These are phyloP conservation scores for Colletotrichum acutatum DNA, from an alignment of 2,329 filamentous ascomycete genomes.

Conservation along the genomic window DNA sequence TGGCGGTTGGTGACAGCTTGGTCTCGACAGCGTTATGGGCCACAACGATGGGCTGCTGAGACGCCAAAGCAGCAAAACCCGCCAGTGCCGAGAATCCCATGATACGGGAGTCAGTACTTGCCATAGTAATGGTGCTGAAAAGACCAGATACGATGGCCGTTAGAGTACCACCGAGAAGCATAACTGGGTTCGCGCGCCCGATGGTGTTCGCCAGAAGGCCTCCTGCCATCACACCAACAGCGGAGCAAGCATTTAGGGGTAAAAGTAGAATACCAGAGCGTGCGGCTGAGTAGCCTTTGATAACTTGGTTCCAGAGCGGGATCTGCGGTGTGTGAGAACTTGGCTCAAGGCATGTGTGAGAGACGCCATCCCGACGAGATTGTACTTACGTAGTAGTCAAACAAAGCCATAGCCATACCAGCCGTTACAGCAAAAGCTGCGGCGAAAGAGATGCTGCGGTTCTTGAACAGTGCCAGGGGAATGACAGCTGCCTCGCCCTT, in stretches of 20 bases:
- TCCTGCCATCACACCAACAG: not conserved
- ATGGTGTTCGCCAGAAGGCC: not conserved
- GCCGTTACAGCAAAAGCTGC: not conserved
- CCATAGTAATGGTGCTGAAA: not conserved
- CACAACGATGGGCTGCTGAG: not conserved
- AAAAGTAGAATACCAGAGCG: not conserved
- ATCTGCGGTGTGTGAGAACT: not conserved
- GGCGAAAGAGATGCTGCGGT: not conserved
- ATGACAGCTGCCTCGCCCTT: not conserved
- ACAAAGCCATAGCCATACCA: not conserved
- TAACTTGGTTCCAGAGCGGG: not conserved
- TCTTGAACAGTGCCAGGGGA: not conserved
- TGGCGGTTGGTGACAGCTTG: not conserved
- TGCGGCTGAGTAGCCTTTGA: not conserved
- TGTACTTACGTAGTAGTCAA: not conserved
- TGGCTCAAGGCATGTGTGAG: not conserved
- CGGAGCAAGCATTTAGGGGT: not conserved
- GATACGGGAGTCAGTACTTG: not conserved
- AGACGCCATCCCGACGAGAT: not conserved
- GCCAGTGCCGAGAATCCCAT: not conserved
- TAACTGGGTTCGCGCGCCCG: not conserved
- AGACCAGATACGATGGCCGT: not conserved
- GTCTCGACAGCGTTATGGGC: not conserved
- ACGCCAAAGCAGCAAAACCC: not conserved
- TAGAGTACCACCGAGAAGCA: not conserved